Evolutionary conservation across 768 basidiomycete species (phyloP), one percentile per base, ranked within the genome.

Genomic region (Nidularia sp.): DNA sequence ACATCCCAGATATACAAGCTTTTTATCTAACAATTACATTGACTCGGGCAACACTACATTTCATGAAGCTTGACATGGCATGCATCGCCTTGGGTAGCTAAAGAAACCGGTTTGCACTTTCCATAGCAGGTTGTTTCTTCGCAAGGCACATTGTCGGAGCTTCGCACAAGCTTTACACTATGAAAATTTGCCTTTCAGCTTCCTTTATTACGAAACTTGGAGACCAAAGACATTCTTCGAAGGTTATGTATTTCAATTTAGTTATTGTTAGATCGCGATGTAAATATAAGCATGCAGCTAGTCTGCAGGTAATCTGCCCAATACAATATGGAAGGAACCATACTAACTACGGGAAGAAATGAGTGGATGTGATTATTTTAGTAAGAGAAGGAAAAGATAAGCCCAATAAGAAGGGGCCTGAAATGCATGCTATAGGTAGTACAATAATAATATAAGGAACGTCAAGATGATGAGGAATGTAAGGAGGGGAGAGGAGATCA

Each of bases 361-460:
- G 42, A 53, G 44, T 41, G 32, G 35, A 50, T 39, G 45, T 41
- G 42, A n/a, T 36, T 45, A 51, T 35, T 22, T n/a, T 53, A 48
- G 47, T 53, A 48, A 39, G 42, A 39, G 44, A 50, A 52, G 43
- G 45, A 45, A 33, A 47, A 46, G 33, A 39, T 49, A 45, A 53
- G 51, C 9, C 18, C 8, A 45, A 12, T 45, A 13, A 39, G 15
- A 39, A 15, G 36, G 1, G 15, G 36, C 36, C 2, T 15, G 36
- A 9, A 9, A 39, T 39, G 36, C 36, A 39, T 39, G 15, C 36
- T 9, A 39, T 39, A 39, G 15, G 15, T 39, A 15, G 36, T 39
- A 39, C 36, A 39, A 39, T 39, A 39, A 52, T 53, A 56, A 31
- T 47, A 48, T 59, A 56, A 56, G 45, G 58, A 49, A 49, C 53